These are phyloP conservation scores for Geotrichum citri-aurantii DNA, from an alignment of 1,139 yeast genomes.

Conservation along the genomic window DNA sequence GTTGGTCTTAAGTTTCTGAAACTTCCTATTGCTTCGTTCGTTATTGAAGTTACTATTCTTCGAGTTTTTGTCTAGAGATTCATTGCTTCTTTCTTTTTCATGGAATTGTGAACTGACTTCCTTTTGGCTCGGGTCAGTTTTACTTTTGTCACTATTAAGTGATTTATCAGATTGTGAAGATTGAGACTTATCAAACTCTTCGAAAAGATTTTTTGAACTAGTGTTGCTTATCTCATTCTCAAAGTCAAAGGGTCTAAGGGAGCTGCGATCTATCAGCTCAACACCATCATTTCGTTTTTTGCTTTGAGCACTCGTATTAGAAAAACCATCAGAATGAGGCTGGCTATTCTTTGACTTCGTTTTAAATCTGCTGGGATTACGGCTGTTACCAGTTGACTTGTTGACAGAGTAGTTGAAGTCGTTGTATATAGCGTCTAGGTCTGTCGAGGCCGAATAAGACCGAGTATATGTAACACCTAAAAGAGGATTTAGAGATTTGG, in stretches of 20 bases:
- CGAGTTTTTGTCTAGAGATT: background rate
- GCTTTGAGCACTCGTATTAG: background rate
- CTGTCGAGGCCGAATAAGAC: background rate
- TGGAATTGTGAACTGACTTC: background rate
- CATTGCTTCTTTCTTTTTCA: background rate
- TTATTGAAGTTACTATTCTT: background rate
- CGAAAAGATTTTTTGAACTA: constrained; percentile 2
- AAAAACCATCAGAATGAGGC: background rate
- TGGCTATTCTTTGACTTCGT: background rate
- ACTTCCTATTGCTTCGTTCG: background rate
- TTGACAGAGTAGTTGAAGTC: constrained; percentile 8
- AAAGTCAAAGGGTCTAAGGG: constrained; percentile 2
- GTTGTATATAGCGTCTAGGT: constrained; percentile 6
- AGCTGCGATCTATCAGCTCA: constrained; percentile 4
- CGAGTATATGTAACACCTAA: background rate
- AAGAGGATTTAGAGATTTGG: background rate
- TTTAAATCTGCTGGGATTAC: background rate
- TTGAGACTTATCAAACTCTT: background rate
- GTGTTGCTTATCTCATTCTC: background rate
- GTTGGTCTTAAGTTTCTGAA: background rate
- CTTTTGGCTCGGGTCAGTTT: background rate
- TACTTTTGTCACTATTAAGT: background rate
- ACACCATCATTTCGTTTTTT: constrained; percentile 4
- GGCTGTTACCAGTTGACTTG: background rate
- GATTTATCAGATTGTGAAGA: background rate